These are phyloP conservation scores for slime mould (Dictyostelium discoideum) DNA, from an alignment of 78 protist genomes.

Conservation along the genomic window DNA sequence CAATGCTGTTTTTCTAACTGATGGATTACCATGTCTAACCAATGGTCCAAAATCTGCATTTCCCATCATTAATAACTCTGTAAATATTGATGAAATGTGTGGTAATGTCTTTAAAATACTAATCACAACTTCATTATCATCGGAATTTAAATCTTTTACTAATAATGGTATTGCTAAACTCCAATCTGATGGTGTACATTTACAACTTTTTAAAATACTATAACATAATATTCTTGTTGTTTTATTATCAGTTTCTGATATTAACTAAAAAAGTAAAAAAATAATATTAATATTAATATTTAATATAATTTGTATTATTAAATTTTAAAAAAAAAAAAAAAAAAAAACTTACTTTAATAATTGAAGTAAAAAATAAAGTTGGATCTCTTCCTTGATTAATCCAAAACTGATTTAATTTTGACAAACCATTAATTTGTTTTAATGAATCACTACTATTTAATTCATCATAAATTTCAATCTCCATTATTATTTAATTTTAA, in stretches of 20 bases:
- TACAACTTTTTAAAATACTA: constrained; percentile 51
- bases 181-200: constrained; percentile 44
- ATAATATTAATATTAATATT: background rate
- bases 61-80: constrained; percentile 60
- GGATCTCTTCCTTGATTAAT: constrained; percentile 79
- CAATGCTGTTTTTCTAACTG: constrained; percentile 47
- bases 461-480: constrained; percentile 62
- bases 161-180: constrained; percentile 49
- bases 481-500: constrained; percentile 26
- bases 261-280: constrained; percentile 8
- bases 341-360: constrained; percentile 24
- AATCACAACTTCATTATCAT: constrained; percentile 60
- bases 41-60: constrained; percentile 74
- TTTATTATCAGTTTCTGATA: constrained; percentile 62
- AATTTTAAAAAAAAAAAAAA: too few species aligned
- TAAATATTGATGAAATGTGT: constrained; percentile 33
- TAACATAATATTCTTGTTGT: constrained; percentile 68
- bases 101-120: constrained; percentile 44
- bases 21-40: constrained; percentile 59
- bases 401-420: constrained; percentile 67
- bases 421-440: constrained; percentile 49
- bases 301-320: background rate
- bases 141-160: constrained; percentile 54
- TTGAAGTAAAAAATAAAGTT: constrained; percentile 50
- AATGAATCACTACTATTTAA: constrained; percentile 64